Base-by-base conservation (phyloP, 2,329 filamentous ascomycete genomes). In the Emergomyces pasteurianus region DNA sequence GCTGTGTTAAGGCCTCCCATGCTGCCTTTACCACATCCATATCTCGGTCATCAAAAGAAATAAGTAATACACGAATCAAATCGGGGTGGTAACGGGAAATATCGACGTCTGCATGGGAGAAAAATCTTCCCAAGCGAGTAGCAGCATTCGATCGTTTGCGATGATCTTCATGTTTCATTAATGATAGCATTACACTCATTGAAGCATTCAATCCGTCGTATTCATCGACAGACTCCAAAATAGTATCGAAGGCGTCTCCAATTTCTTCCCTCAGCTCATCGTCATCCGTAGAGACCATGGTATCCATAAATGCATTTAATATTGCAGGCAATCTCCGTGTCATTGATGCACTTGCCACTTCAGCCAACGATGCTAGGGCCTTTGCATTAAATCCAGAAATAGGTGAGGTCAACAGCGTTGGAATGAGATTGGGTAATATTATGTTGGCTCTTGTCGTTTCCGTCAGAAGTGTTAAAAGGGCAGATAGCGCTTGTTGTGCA, bases 51-150 rank as follows among this genome's bases (percentile, higher is more conserved):
- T 94, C 91, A 70, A 99, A 99, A 0, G 90, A 92, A 66, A 95
- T 88, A 60, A 99, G 84, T 59, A 99, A 79, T 3, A 89, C 87
- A 16, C 92, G 88, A 69, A 99, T 90, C 59, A 99, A 88, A 69
- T 99, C 92, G 70, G 92, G 92, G 74, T 96, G 91, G 79, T 97
- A 99, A 58, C 92, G 83, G 34, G 92, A 95, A 75, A 95, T 96
- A 76, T 99, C 94, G 34, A 96, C 82, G 28, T 88, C 84, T 9
- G 89, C 83, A 58, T 84, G 80, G 0, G 86, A 79, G 72, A 97
- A 97, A 82, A 97, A 99, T 63, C 84, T 89, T 63, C 88, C 86
- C 61, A 99, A 79, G 69, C 95, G 92, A 50, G 81, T 79, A 55
- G 89, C 89, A 10, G 90, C 91, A 59, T 84, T 83, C 38, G 89